A percentile compares a stretch with the other conserved stretches of the same genome.
Evolutionary conservation across 225 moss, liverwort and hornwort genomes (phyloP).

Genomic region (Bryum argenteum): DNA sequence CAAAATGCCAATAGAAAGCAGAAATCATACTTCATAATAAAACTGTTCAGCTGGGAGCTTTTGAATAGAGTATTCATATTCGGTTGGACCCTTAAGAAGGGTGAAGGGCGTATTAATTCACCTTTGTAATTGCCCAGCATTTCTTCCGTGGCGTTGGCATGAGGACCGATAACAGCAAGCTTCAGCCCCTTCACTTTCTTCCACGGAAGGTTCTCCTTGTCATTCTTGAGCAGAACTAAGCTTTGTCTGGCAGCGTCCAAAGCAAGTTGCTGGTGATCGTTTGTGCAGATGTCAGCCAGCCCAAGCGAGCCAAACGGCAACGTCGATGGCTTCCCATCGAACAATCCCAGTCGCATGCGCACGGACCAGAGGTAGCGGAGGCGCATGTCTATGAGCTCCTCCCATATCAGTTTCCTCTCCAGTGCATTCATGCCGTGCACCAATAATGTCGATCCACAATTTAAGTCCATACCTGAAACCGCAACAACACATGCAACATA

Average conservation of each 20-base stretch:
- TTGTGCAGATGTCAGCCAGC: slow-evolving; percentile 57
- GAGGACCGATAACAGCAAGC: slow-evolving; percentile 84
- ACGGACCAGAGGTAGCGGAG: slow-evolving; percentile 65
- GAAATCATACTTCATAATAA: too few relatives aligned
- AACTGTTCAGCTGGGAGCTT: too few relatives aligned
- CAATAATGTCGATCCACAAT: slow-evolving; percentile 66
- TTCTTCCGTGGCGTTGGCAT: slow-evolving; percentile 56
- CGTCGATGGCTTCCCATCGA: slow-evolving; percentile 60
- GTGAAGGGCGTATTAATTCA: not conserved
- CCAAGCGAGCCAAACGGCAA: slow-evolving; percentile 60
- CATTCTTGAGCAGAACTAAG: slow-evolving; percentile 83
- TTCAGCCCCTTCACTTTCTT: slow-evolving; percentile 34
- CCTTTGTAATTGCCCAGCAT: slow-evolving; percentile 94
- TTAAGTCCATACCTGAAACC: slow-evolving; percentile 79
- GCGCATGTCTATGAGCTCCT: slow-evolving; percentile 58
- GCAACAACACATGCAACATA: not conserved
- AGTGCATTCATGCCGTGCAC: slow-evolving; percentile 58
- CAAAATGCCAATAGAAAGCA: too few relatives aligned
- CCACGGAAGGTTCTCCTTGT: slow-evolving; percentile 58
- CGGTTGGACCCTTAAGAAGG: not conserved
- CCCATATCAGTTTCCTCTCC: slow-evolving; percentile 54
- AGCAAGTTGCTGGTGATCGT: slow-evolving; percentile 64
- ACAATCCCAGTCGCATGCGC: slow-evolving; percentile 80
- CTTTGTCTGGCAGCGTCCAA: slow-evolving; percentile 75
- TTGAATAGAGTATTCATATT: not conserved